Percentiles rank a stretch among this genome's conserved stretches.
phyloP scores from a whole-genome alignment of 768 basidiomycete species.

The Tulasnella sp. region DNA sequence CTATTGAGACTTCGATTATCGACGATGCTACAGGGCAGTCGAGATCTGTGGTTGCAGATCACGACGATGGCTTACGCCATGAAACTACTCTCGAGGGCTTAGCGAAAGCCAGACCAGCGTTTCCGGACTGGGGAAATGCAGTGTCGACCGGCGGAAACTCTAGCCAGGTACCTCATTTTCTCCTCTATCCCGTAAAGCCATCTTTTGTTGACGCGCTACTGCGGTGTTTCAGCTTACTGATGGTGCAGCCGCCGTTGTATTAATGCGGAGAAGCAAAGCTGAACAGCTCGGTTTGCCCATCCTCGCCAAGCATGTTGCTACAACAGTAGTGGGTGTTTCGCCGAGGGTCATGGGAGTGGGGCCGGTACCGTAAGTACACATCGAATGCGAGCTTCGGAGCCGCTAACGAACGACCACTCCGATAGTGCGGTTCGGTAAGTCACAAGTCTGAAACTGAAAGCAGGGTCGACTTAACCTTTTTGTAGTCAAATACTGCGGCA shows the following conservation, averaged over 20 bases:
- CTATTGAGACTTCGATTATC: constrained; percentile 54
- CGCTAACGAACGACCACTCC: neutral
- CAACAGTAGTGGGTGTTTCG: constrained; percentile 68
- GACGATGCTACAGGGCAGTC: constrained; percentile 38
- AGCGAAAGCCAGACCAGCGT: constrained; percentile 79
- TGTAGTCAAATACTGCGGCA: constrained; percentile 58
- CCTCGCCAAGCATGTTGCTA: constrained; percentile 80
- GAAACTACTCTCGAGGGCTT: constrained; percentile 82
- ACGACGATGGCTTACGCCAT: constrained; percentile 85
- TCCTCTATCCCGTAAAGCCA: neutral
- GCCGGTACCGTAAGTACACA: constrained; percentile 56
- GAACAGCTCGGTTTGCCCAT: constrained; percentile 76
- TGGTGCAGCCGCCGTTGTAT: constrained; percentile 82
- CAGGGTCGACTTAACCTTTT: neutral
- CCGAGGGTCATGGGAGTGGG: constrained; percentile 79
- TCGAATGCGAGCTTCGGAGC: neutral
- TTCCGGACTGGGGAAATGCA: constrained; percentile 73
- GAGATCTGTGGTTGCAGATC: constrained; percentile 53
- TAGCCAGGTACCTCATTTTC: constrained; percentile 55
- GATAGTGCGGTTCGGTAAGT: neutral
- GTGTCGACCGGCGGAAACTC: constrained; percentile 84
- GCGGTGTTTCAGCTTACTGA: constrained; percentile 63
- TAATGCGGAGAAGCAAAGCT: constrained; percentile 80
- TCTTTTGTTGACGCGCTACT: constrained; percentile 38
- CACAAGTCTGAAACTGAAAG: neutral